A percentile compares a stretch with the other conserved stretches of the same genome.
phyloP scores from a whole-genome alignment of 352 stramenopile genomes.

The Phytopythium kandeliae region DNA sequence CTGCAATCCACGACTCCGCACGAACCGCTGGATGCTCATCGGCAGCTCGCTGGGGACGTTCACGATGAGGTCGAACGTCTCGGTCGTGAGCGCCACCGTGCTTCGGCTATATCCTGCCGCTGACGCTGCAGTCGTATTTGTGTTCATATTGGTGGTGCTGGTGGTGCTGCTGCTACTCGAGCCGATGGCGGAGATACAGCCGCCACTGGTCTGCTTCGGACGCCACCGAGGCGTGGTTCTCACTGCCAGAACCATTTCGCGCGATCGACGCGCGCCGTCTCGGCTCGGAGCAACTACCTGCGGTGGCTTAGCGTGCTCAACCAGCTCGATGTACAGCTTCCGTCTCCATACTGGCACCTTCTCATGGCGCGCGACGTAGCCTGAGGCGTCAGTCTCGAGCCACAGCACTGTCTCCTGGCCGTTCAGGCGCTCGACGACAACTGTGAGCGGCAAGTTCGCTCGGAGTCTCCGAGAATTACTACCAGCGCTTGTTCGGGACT shows the following conservation, averaged over 20 bases:
- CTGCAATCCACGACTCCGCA: slow-evolving; percentile 60
- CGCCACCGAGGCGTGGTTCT: slow-evolving; percentile 45
- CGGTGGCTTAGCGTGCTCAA: slow-evolving; percentile 5
- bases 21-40: slow-evolving; percentile 63
- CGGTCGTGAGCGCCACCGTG: slow-evolving; percentile 52
- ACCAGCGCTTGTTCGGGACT: slow-evolving; percentile 6
- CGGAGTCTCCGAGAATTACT: slow-evolving; percentile 23
- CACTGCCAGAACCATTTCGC: slow-evolving; percentile 45
- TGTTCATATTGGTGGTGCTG: background rate
- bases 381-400: slow-evolving; percentile 41
- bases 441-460: slow-evolving; percentile 52
- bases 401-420: slow-evolving; percentile 51
- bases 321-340: slow-evolving; percentile 39
- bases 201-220: background rate
- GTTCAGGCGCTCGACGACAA: slow-evolving; percentile 52
- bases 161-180: background rate
- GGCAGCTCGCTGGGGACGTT: slow-evolving; percentile 49
- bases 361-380: slow-evolving; percentile 42
- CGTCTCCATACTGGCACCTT: slow-evolving; percentile 53
- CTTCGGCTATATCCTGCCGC: slow-evolving; percentile 15
- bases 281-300: background rate
- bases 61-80: slow-evolving; percentile 51
- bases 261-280: background rate
- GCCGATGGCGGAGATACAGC: background rate
- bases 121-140: slow-evolving; percentile 4